A percentile compares a stretch with the other conserved stretches of the same genome.
Conservation (phyloP, 306 rosid genomes). For the Acmispon strigosus region DNA sequence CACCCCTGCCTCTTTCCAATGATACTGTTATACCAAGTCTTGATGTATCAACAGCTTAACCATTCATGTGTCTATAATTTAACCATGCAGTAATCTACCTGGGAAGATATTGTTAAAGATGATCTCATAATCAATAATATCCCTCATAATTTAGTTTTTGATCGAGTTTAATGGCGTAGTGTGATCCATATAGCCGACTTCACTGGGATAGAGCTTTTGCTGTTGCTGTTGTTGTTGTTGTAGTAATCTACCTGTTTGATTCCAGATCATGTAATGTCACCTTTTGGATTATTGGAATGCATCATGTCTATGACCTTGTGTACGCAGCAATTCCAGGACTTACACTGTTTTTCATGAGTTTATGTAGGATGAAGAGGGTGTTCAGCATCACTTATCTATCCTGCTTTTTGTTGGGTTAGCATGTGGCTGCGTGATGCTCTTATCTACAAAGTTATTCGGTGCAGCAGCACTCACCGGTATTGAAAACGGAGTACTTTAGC, state of each 20-base stretch:
- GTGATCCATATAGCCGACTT: too few relatives aligned
- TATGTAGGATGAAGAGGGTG: slow-evolving; percentile 71
- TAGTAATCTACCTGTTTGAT: neutral
- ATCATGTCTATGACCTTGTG: neutral
- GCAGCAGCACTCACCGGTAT: slow-evolving; percentile 64
- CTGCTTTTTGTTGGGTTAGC: slow-evolving; percentile 75
- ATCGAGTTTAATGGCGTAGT: too few relatives aligned
- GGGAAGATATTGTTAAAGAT: too few relatives aligned
- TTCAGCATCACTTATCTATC: slow-evolving; percentile 51
- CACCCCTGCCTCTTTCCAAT: too few relatives aligned
- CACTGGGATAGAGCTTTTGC: too few relatives aligned
- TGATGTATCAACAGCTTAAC: neutral
- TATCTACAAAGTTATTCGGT: slow-evolving; percentile 71
- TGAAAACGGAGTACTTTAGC: slow-evolving; percentile 7
- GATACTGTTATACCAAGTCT: neutral
- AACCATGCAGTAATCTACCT: neutral
- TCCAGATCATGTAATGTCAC: neutral
- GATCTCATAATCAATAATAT: too few relatives aligned
- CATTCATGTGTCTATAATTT: neutral
- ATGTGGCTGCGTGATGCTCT: slow-evolving; percentile 70
- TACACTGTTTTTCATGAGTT: neutral
- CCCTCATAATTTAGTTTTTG: too few relatives aligned
- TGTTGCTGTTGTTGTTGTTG: too few relatives aligned
- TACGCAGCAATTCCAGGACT: neutral
- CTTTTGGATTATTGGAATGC: neutral